Percentiles rank a stretch among this genome's conserved stretches.
Conservation (phyloP, 257 asterid genomes). For the Fraxinus cuspidata region DNA sequence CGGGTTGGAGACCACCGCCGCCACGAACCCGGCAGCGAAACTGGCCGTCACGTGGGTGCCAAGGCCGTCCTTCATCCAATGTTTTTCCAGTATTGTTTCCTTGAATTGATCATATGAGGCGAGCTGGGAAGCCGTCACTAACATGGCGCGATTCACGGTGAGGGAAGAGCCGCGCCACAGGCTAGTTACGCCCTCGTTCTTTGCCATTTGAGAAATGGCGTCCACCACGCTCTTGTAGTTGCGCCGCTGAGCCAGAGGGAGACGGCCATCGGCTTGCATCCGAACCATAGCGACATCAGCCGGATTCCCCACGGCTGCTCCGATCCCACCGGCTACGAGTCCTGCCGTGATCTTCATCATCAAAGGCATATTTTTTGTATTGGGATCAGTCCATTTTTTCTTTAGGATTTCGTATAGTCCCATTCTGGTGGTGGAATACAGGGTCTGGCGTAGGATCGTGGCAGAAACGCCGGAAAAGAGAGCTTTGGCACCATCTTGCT, state of each 20-base stretch:
- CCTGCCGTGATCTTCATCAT: conserved; percentile 68
- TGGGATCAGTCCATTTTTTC: conserved; percentile 69
- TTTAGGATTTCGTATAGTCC: conserved; percentile 80
- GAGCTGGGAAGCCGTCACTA: conserved; percentile 82
- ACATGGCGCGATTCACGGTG: conserved; percentile 93
- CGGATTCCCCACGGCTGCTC: conserved; percentile 91
- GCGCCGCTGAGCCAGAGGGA: conserved; percentile 68
- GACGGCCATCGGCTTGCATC: conserved; percentile 96
- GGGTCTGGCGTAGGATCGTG: conserved; percentile 87
- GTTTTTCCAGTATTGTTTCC: conserved; percentile 51
- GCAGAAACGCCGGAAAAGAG: conserved; percentile 93
- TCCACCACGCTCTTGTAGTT: conserved; percentile 85
- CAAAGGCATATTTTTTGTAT: conserved; percentile 52
- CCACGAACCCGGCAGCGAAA: conserved; percentile 93
- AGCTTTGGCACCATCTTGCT: conserved; percentile 69
- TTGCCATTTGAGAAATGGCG: conserved; percentile 75
- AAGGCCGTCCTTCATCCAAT: conserved; percentile 69
- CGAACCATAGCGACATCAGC: conserved; percentile 97
- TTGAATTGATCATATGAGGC: conserved; percentile 88
- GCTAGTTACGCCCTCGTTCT: conserved; percentile 70
- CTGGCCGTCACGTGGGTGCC: conserved; percentile 91
- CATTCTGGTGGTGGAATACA: conserved; percentile 91
- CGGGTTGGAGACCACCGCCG: conserved; percentile 85
- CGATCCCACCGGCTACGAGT: conserved; percentile 77
- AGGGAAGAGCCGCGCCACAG: conserved; percentile 94